Evolutionary conservation across 1,139 yeast species (phyloP).

Genomic region (Yamadazyma trypodendri): DNA sequence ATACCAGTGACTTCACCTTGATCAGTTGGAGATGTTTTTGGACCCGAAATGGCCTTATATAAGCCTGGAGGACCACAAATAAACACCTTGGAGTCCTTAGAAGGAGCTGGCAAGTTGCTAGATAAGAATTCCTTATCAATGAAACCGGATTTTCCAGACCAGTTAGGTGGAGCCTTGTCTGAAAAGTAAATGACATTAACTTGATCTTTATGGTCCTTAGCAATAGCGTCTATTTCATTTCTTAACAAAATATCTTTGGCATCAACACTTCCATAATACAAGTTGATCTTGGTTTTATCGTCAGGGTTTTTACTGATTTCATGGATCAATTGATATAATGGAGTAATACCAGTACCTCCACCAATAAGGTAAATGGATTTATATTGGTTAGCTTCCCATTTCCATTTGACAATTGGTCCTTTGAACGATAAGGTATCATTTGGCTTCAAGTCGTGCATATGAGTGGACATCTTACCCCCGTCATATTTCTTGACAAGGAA

Average conservation of each 20-base stretch:
- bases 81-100: constrained; percentile 66
- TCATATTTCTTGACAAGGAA: constrained; percentile 84
- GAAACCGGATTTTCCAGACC: constrained; percentile 84
- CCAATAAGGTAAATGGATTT: constrained; percentile 82
- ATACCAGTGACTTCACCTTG: constrained; percentile 94
- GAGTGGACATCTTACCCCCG: constrained; percentile 80
- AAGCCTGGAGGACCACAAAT: constrained; percentile 87
- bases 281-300: constrained; percentile 70
- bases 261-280: constrained; percentile 77
- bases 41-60: constrained; percentile 60
- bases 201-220: constrained; percentile 58
- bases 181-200: constrained; percentile 70
- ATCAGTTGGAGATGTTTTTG: constrained; percentile 80
- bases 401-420: constrained; percentile 94
- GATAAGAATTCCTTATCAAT: constrained; percentile 76
- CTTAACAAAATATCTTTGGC: constrained; percentile 77
- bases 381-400: constrained; percentile 85
- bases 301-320: constrained; percentile 74
- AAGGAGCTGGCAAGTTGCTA: constrained; percentile 63
- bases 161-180: constrained; percentile 61
- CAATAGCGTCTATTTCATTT: constrained; percentile 74
- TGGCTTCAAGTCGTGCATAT: constrained; percentile 67
- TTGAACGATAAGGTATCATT: constrained; percentile 86
- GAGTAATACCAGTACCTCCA: constrained; percentile 95
- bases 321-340: constrained; percentile 86